Base-by-base conservation (phyloP, 192 early-diverging fungal species). In the Cetraspora pellucida region DNA sequence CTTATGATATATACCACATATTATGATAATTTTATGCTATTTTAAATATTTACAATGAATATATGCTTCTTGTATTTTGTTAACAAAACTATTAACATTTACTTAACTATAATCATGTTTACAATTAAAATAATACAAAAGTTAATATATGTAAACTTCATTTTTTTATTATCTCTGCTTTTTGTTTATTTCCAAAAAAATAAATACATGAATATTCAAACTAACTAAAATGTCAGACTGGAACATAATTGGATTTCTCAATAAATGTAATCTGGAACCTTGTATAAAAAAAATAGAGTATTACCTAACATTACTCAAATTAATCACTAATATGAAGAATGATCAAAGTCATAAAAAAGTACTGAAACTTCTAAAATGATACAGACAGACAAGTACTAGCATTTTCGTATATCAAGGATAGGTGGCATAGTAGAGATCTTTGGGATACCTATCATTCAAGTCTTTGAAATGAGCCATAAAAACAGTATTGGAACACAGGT, bases 91-190 rank as follows among this genome's bases (percentile, higher is more conserved):
- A n/a, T n/a, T n/a, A n/a, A n/a, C n/a, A n/a, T n/a, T n/a, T n/a
- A n/a, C n/a, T n/a, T n/a, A n/a, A n/a, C n/a, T n/a, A n/a, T n/a
- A n/a, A n/a, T n/a, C n/a, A 60, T 60, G 58, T 60, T 28, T 60
- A 60, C 58, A 44, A 43, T 2, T 45, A 45, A 37, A 66, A 66
- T 1, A 30, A 30, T 66, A 66, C 31, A 30, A 66, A 66, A 9
- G 64, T 66, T 66, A 66, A 37, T 66, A 17, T 30, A 65, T 19
- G 37, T 66, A 30, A 66, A 66, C 28, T 66, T 23, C n/a, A n/a
- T n/a, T n/a, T 30, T 10, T 31, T 66, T 17, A 3, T 7, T 1
- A 46, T 16, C 17, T 66, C n/a, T 23, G 2, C 30, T 19, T 37
- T 66, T 66, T 44, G n/a, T 66, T 23, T n/a, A 23, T 16, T 30